These are phyloP conservation scores for Odonthalia washingtoniensis DNA, from an alignment of 31 red algal species.

Conservation along the genomic window DNA sequence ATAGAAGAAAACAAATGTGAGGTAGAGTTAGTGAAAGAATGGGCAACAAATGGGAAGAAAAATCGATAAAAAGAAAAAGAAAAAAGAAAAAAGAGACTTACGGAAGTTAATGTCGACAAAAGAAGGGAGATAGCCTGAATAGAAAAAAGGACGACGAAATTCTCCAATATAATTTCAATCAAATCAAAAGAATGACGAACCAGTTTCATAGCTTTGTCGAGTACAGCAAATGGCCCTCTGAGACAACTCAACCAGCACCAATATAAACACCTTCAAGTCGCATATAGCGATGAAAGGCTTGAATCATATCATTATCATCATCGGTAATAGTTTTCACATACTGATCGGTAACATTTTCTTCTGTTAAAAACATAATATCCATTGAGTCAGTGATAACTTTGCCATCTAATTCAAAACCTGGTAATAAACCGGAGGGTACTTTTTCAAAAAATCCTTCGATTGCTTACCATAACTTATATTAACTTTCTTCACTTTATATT, in stretches of 20 bases:
- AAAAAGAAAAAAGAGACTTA: background rate
- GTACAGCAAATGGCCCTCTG: constrained; percentile 46
- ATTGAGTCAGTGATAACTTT: constrained; percentile 76
- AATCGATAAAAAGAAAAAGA: background rate
- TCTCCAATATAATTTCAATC: constrained; percentile 51
- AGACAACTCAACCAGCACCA: constrained; percentile 64
- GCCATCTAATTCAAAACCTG: constrained; percentile 76
- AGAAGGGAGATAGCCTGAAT: background rate
- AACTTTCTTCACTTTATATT: constrained; percentile 77
- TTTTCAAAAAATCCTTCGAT: constrained; percentile 72
- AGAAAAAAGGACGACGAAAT: constrained; percentile 74
- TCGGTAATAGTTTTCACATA: too few relatives aligned
- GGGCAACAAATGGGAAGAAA: too few relatives aligned
- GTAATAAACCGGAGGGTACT: constrained; percentile 83
- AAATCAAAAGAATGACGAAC: constrained; percentile 65
- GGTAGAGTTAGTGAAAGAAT: too few relatives aligned
- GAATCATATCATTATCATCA: constrained; percentile 76
- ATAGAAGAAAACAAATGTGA: too few relatives aligned
- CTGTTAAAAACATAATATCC: too few relatives aligned
- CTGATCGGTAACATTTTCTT: too few relatives aligned
- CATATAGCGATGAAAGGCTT: too few relatives aligned
- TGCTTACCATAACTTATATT: constrained; percentile 93
- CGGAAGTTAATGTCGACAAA: too few relatives aligned
- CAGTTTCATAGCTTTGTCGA: constrained; percentile 26
- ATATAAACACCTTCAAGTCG: constrained; percentile 71